phyloP scores from a whole-genome alignment of 371 early-diverging fungal species.

The Haplosporangium sp. region DNA sequence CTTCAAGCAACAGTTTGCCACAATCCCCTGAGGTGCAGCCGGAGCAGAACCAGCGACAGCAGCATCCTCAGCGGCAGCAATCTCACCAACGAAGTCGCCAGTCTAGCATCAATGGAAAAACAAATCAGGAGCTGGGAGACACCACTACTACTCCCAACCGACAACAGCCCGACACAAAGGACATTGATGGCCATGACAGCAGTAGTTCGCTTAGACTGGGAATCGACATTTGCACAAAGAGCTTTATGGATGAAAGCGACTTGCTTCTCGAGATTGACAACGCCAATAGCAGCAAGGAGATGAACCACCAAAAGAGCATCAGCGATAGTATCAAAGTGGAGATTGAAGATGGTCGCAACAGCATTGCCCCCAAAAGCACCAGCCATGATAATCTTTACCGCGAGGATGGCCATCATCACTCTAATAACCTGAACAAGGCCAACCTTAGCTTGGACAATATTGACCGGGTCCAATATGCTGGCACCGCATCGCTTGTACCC shows the following conservation, averaged over 20 bases:
- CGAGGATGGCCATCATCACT: too few species aligned
- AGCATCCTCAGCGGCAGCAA: slow-evolving; percentile 1
- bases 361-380: too few species aligned
- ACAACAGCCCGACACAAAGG: not conserved
- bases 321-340: not conserved
- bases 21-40: too few species aligned
- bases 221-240: slow-evolving; percentile 29
- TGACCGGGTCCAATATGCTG: too few species aligned
- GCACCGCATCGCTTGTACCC: too few species aligned
- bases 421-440: too few species aligned
- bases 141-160: not conserved
- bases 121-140: too few species aligned
- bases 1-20: not conserved
- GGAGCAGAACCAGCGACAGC: slow-evolving; percentile 6
- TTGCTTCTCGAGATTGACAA: not conserved
- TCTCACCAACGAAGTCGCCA: not conserved
- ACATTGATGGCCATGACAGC: not conserved
- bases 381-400: too few species aligned
- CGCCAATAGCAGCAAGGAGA: not conserved
- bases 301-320: not conserved
- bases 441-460: too few species aligned
- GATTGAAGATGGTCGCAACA: not conserved
- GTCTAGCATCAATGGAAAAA: too few species aligned
- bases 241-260: slow-evolving; percentile 2
- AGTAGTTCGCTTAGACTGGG: slow-evolving; percentile 27